Conservation (phyloP, 257 asterid genomes). For the Solanum lignicaule region DNA sequence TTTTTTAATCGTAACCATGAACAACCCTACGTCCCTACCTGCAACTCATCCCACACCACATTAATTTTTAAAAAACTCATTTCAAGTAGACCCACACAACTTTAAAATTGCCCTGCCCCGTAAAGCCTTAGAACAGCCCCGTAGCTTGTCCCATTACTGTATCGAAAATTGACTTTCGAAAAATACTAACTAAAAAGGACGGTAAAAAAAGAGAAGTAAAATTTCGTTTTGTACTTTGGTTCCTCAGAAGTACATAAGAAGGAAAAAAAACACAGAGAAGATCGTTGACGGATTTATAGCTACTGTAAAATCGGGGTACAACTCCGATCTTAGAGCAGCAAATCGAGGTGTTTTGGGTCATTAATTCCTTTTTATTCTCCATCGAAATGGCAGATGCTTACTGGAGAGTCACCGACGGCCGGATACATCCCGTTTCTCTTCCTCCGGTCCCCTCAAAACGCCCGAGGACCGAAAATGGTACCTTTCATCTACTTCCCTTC, state of each 20-base stretch:
- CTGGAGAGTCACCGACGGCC: constrained; percentile 54
- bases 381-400: constrained; percentile 56
- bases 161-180: too few species aligned
- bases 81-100: too few species aligned
- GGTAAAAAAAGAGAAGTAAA: too few species aligned
- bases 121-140: too few species aligned
- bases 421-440: constrained; percentile 30
- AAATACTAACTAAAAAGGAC: background rate
- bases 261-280: background rate
- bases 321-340: background rate
- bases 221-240: background rate
- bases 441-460: constrained; percentile 46
- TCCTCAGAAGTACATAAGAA: background rate
- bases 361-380: background rate
- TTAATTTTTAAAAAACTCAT: too few species aligned
- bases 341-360: background rate
- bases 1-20: too few species aligned
- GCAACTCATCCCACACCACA: background rate
- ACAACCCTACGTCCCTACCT: too few species aligned
- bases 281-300: background rate
- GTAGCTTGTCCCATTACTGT: background rate
- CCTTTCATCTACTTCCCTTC: background rate
- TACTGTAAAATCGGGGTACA: background rate
- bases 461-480: constrained; percentile 67
- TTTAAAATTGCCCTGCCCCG: background rate